A percentile compares a stretch with the other conserved stretches of the same genome.
phyloP scores from a whole-genome alignment of 305 asterid species.

The Solanum hybrid region DNA sequence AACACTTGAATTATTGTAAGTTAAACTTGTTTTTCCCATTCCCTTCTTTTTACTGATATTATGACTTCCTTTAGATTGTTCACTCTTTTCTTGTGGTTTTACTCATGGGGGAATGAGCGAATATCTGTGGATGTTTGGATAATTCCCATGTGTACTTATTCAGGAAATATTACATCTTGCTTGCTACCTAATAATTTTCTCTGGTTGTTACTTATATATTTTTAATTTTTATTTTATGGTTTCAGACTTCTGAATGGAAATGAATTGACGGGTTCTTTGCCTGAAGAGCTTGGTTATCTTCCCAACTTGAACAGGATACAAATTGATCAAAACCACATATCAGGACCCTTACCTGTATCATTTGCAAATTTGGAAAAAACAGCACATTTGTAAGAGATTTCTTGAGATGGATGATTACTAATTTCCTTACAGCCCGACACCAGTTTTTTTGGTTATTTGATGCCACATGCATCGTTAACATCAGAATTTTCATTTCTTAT shows the following conservation, averaged over 20 bases:
- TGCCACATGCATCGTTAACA: not conserved
- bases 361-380: slow-evolving; percentile 53
- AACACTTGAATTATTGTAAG: slow-evolving; percentile 62
- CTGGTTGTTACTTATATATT: not conserved
- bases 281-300: slow-evolving; percentile 81
- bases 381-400: slow-evolving; percentile 50
- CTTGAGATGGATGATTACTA: slow-evolving; percentile 10
- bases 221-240: slow-evolving; percentile 10
- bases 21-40: slow-evolving; percentile 16
- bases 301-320: slow-evolving; percentile 77
- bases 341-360: slow-evolving; percentile 72
- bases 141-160: not conserved
- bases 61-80: not conserved
- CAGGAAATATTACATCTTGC: not conserved
- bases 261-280: slow-evolving; percentile 70
- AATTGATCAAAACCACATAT: slow-evolving; percentile 73
- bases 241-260: slow-evolving; percentile 90
- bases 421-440: not conserved
- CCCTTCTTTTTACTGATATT: not conserved
- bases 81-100: not conserved
- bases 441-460: not conserved
- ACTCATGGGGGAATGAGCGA: not conserved
- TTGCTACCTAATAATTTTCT: not conserved
- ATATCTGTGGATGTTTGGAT: not conserved
- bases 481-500: not conserved